Evolutionary conservation across 371 early-diverging fungal species (phyloP), one percentile per base, ranked within the genome.

Genomic region (Mortierella polycephala): DNA sequence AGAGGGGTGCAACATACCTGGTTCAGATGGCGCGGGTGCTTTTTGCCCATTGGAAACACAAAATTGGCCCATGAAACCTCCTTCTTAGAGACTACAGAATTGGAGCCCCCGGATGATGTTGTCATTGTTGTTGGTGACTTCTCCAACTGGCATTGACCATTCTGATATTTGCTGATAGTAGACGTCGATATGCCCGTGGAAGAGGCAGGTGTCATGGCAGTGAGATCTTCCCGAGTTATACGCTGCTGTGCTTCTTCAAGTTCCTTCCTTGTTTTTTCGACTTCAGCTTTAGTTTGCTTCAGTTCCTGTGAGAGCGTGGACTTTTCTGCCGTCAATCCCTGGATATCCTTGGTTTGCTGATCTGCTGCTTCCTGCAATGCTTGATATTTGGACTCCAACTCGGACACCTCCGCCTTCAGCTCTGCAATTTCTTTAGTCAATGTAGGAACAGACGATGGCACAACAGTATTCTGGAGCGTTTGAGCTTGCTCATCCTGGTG

Each of bases 61-160:
- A 77, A 77, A 30, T 68, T 63, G 0, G 73, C 42, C 80, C 80
- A 79, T 4, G 79, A 62, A 37, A 62, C 64, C 53, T 79, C 73
- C 52, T 57, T 39, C 50, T 49, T 60, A 0, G 69, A 47, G 4
- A 66, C 53, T 13, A 46, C 18, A 7, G 49, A 56, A 21, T 67
- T 56, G 18, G 51, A 55, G 0, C 11, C 47, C 21, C 39, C 13
- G 2, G 53, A 13, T 30, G 53, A 49, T 16, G 70, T 58, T 14
- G 58, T 66, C 40, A 53, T 51, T 1, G 59, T 49, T 1, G 58
- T 52, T 3, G 57, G 7, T 4, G 45, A 54, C 1, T 47, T 56
- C 20, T 50, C 23, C 14, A 10, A 13, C 56, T 55, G 30, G 13
- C 23, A 44, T 7, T 44, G 42, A 6, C 62, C 53, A 21, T 62